Evolutionary conservation across 2,329 filamentous ascomycete genomes (phyloP).

Genomic region (Pseudogymnoascus sp.): DNA sequence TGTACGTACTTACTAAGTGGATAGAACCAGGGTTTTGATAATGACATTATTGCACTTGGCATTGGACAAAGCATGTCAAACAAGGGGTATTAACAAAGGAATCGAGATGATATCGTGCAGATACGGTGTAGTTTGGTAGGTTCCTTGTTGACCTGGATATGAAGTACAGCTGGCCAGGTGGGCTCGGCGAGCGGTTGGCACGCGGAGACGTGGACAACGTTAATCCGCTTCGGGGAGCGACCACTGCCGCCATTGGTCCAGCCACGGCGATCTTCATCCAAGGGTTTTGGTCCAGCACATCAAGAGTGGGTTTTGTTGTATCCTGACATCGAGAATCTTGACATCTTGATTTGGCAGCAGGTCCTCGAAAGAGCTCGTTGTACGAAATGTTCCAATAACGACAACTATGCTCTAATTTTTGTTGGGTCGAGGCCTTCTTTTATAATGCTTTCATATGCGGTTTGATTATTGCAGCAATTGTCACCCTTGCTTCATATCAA

Average conservation of each 20-base stretch:
- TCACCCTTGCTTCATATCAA: background rate
- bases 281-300: background rate
- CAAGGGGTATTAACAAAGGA: background rate
- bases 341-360: background rate
- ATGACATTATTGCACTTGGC: slow-evolving; percentile 3
- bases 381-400: background rate
- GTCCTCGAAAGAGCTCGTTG: background rate
- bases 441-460: background rate
- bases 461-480: background rate
- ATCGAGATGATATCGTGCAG: background rate
- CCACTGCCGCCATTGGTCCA: background rate
- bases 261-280: background rate
- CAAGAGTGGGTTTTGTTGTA: background rate
- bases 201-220: background rate
- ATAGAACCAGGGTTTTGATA: slow-evolving; percentile 1
- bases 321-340: background rate
- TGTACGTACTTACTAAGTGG: background rate
- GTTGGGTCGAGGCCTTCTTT: background rate
- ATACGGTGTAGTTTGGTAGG: background rate
- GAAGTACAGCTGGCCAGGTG: background rate
- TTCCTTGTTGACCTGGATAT: slow-evolving; percentile 1
- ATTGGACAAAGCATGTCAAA: background rate
- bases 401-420: background rate
- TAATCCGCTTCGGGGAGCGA: background rate
- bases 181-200: background rate